A percentile compares a stretch with the other conserved stretches of the same genome.
These are phyloP conservation scores for Acacia confusa DNA, from an alignment of 306 rosid species.

Conservation along the genomic window DNA sequence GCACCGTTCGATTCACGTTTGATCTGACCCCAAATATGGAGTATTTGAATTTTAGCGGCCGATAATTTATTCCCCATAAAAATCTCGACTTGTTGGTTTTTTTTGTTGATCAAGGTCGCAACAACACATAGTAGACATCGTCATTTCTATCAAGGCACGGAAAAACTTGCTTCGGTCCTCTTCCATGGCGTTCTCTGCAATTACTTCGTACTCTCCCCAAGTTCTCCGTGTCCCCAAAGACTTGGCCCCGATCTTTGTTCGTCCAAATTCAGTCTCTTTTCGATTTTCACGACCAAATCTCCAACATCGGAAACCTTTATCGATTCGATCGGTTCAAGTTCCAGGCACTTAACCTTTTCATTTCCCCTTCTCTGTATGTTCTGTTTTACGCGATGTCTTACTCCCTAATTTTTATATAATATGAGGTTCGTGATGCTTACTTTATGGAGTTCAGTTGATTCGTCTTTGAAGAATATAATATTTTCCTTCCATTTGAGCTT, in stretches of 20 bases:
- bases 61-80: neutral
- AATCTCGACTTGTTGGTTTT: neutral
- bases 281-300: conserved; percentile 41
- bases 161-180: neutral
- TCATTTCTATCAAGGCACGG: neutral
- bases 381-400: neutral
- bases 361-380: neutral
- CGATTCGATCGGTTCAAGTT: conserved; percentile 71
- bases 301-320: conserved; percentile 46
- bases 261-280: conserved; percentile 45
- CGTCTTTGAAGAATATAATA: neutral
- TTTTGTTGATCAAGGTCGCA: neutral
- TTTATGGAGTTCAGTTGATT: neutral
- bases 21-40: conserved; percentile 34
- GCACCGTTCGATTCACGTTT: conserved; percentile 22
- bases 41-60: conserved; percentile 17
- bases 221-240: conserved; percentile 45
- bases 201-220: conserved; percentile 38
- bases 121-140: neutral
- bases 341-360: conserved; percentile 44
- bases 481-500: neutral
- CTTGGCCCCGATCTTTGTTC: conserved; percentile 23
- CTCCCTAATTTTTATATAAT: neutral
- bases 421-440: neutral
- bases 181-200: conserved; percentile 73